Conservation (phyloP, 768 basidiomycete genomes). For the Symmetrospora coprosmae region DNA sequence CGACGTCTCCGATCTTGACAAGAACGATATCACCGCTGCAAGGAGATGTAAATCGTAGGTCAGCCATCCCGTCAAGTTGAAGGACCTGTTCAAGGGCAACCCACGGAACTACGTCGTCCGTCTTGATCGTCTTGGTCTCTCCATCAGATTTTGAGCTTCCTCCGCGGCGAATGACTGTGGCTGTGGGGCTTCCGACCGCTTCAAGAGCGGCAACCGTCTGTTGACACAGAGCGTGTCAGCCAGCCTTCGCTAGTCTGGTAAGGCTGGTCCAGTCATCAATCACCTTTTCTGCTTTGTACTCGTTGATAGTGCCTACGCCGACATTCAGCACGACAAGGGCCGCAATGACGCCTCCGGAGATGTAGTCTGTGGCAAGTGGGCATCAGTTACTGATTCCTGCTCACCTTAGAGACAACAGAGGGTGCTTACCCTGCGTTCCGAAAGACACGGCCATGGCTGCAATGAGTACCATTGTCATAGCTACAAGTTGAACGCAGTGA, state of each 20-base stretch:
- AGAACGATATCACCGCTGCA: constrained; percentile 37
- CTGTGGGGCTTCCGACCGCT: constrained; percentile 38
- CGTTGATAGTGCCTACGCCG: constrained; percentile 21
- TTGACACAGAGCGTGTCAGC: neutral
- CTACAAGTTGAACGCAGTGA: neutral
- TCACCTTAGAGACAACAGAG: too few relatives aligned
- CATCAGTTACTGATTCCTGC: too few relatives aligned
- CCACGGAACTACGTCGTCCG: constrained; percentile 36
- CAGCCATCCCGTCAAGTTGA: neutral
- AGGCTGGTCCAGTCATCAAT: neutral
- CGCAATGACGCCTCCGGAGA: constrained; percentile 23
- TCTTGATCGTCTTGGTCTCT: constrained; percentile 25
- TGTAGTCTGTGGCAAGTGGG: too few relatives aligned
- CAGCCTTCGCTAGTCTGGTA: neutral
- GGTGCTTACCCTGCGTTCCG: neutral
- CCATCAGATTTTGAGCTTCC: constrained; percentile 9
- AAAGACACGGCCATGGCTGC: constrained; percentile 41
- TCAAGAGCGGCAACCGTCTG: constrained; percentile 40
- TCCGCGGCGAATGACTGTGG: constrained; percentile 35
- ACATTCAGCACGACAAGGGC: constrained; percentile 24
- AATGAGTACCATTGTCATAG: constrained; percentile 33
- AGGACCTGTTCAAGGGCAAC: neutral
- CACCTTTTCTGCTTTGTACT: constrained; percentile 24
- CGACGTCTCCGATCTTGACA: constrained; percentile 40
- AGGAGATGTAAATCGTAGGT: constrained; percentile 15